Evolutionary conservation across 257 asterid species (phyloP), one percentile per base, ranked within the genome.

Genomic region (Cinchona pubescens): DNA sequence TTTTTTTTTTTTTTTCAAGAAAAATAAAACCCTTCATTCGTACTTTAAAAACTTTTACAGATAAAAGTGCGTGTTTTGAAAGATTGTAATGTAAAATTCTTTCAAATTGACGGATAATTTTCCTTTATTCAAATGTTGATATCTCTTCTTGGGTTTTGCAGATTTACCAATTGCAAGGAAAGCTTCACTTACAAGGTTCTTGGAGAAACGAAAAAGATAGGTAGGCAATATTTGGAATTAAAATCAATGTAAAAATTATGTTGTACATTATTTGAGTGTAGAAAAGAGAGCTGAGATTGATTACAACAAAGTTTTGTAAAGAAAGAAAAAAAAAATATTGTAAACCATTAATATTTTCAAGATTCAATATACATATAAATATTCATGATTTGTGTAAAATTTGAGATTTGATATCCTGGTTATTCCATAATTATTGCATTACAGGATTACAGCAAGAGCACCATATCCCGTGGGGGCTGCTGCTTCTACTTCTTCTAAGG

Each of bases 141-240:
- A 40, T 77, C 42, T 1, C 60, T 72, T 51, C 11, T 49, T 35
- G 38, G 19, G 27, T 30, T 29, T 19, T 68, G 68, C 82, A 85
- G 88, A 85, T 77, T 56, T 85, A 65, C 88, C 88, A 18, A 70
- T 85, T 46, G 79, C 85, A 8, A 85, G 88, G 80, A 76, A 81
- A 70, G 84, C 79, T 3, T 85, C 88, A 13, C 82, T 85, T 27
- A 76, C 86, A 58, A 71, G 86, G 76, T 85, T 85, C 78, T 59
- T 85, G 62, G 86, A 85, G 86, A 85, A 85, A 65, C 79, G 88
- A 64, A 85, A n/a, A 85, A 74, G 85, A 82, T 75, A 82, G 86
- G 86, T 82, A 82, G 71, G 75, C 72, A 69, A n/a, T n/a, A n/a
- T 32, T 55, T 56, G 51, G 51, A 13, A 43, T 35, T 60, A 58